phyloP scores from a whole-genome alignment of 2,329 filamentous ascomycete species.

The Penicillium sp. region DNA sequence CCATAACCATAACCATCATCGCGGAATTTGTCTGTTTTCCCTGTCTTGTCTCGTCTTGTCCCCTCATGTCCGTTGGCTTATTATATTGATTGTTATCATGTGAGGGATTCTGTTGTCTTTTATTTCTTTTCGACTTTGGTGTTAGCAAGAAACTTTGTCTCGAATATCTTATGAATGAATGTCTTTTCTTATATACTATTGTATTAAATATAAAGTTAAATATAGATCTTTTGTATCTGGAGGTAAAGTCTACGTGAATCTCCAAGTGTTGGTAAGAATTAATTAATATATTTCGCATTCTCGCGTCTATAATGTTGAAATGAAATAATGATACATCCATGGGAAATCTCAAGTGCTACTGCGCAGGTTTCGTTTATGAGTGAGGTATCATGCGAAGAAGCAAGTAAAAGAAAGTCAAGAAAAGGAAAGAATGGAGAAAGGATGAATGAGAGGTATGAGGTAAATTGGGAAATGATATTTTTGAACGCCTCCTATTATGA shows the following conservation, averaged over 20 bases:
- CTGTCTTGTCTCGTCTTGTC: neutral
- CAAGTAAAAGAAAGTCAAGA: neutral
- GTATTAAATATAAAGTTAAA: neutral
- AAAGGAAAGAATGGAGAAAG: neutral
- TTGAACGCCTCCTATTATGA: neutral
- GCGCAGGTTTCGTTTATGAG: too few relatives aligned
- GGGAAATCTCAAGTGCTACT: neutral
- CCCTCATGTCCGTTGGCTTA: neutral
- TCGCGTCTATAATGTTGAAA: neutral
- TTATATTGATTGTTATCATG: slow-evolving; percentile 1
- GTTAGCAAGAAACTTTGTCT: neutral
- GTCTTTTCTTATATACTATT: neutral
- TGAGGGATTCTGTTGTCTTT: neutral
- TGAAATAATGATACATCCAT: neutral
- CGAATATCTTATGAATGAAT: neutral
- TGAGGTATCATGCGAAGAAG: neutral
- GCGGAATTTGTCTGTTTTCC: neutral
- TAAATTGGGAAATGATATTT: neutral
- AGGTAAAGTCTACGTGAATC: too few relatives aligned
- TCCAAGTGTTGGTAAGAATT: too few relatives aligned
- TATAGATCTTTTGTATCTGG: neutral
- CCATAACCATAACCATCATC: slow-evolving; percentile 1
- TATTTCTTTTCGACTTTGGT: neutral
- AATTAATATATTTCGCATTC: too few relatives aligned
- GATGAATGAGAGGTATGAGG: neutral